Evolutionary conservation across 352 stramenopile species (phyloP), one percentile per base, ranked within the genome.

Genomic region (Globisporangium solare): DNA sequence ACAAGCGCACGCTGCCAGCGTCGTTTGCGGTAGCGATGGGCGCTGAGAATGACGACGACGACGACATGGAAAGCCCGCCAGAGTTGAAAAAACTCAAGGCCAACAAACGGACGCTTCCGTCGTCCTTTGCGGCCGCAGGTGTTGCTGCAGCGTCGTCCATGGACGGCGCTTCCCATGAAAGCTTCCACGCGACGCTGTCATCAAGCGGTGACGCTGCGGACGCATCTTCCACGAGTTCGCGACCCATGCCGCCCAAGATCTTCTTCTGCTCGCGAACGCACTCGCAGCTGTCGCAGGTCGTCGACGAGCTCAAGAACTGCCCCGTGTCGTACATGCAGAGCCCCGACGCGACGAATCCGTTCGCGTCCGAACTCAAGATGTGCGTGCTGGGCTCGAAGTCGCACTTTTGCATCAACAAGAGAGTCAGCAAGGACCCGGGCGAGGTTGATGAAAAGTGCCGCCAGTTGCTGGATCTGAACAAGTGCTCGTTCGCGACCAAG

Each of bases 221-320:
- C 7, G 5, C 27, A 35, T 35, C 27, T 11, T 17, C 5, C 10
- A 60, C 59, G n/a, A 51, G 21, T 17, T 32, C 24, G 17, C 66
- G 69, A 6, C 61, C 86, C 20, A 54, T 57, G 56, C 77, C 77
- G 20, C 83, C 78, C 13, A 73, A 72, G 32, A 95, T 95, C 54
- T 94, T 81, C 62, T 95, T 94, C 49, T 92, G 83, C 59, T 95
- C 86, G n/a, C 80, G 86, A 0, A 95, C 86, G 39, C 86, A 95
- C 54, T 94, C 84, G 51, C 85, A 95, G 62, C 49, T 95, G 14
- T 66, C 84, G 15, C 86, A 95, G 66, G 82, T 92, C 21, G 69
- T 90, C 12, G 71, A 89, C 15, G 82, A 94, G 66, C 67, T 94
- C 21, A 91, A 90, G 68, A 85, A 71, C 56, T 92, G 77, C 47